Evolutionary conservation across 208 protist genomes (phyloP).

Genomic region (Trypanosoma cruzi): DNA sequence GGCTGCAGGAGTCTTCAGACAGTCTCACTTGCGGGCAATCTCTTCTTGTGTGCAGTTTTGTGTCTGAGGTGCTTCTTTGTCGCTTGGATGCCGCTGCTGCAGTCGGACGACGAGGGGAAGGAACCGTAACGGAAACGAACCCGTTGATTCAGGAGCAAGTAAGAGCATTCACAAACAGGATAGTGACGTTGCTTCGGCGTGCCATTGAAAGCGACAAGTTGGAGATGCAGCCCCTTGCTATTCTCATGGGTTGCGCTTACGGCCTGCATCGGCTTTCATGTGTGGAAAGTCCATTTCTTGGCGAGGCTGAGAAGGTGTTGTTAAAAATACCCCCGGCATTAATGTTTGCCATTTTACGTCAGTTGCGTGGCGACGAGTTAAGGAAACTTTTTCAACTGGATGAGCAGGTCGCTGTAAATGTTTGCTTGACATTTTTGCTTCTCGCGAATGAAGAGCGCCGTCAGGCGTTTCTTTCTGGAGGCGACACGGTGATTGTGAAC

Average conservation of each 20-base stretch:
- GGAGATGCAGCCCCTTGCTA: conserved; percentile 63
- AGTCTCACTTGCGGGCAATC: conserved; percentile 75
- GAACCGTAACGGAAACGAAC: background rate
- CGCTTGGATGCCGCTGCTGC: conserved; percentile 4
- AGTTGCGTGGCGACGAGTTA: conserved; percentile 32
- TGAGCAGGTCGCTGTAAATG: conserved; percentile 25
- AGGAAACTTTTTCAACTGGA: conserved; percentile 32
- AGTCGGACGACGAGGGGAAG: background rate
- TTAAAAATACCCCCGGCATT: conserved; percentile 42
- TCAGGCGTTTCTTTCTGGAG: conserved; percentile 23
- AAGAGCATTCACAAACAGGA: conserved; percentile 14
- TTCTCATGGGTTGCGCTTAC: conserved; percentile 66
- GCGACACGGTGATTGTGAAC: conserved; percentile 32
- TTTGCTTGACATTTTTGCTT: conserved; percentile 45
- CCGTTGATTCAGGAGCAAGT: background rate
- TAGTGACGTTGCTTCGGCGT: conserved; percentile 20
- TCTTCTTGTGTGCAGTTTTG: conserved; percentile 66
- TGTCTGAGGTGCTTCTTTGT: conserved; percentile 64
- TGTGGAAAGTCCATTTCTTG: conserved; percentile 18
- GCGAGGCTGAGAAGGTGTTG: conserved; percentile 12
- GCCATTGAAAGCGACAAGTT: conserved; percentile 52
- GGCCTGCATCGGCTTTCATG: conserved; percentile 43
- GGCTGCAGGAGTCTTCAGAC: conserved; percentile 41
- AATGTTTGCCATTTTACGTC: conserved; percentile 61
- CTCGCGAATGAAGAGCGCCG: conserved; percentile 33